These are phyloP conservation scores for Phytophthora ohioensis DNA, from an alignment of 352 stramenopile genomes.

Conservation along the genomic window DNA sequence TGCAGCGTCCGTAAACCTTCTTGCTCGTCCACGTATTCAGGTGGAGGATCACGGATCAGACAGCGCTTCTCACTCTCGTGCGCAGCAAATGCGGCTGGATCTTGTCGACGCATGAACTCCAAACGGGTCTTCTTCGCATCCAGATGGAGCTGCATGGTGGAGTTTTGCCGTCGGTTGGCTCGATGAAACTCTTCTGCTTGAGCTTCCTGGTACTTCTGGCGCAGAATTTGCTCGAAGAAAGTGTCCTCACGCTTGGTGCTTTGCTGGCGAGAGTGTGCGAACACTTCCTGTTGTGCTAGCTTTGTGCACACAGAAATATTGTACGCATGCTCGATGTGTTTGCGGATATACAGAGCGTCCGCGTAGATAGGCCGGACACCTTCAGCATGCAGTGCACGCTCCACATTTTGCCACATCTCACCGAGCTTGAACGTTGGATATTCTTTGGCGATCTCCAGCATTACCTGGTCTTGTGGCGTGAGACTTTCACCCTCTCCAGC, in stretches of 20 bases:
- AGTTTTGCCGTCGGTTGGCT: constrained; percentile 67
- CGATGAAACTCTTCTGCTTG: constrained; percentile 68
- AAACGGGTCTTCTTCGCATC: constrained; percentile 78
- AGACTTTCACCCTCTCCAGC: constrained; percentile 44
- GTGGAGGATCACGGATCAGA: constrained; percentile 58
- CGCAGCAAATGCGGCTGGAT: constrained; percentile 59
- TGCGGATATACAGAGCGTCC: constrained; percentile 75
- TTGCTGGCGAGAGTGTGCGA: constrained; percentile 30
- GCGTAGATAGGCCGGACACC: constrained; percentile 77
- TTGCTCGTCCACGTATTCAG: constrained; percentile 56
- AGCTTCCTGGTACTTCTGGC: constrained; percentile 75
- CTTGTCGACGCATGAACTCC: constrained; percentile 73
- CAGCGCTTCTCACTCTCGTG: constrained; percentile 57
- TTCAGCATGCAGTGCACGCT: constrained; percentile 69
- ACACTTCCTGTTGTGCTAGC: constrained; percentile 63
- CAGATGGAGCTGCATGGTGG: constrained; percentile 78
- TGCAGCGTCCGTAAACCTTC: constrained; percentile 46
- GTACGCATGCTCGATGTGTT: constrained; percentile 79
- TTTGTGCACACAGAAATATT: constrained; percentile 75
- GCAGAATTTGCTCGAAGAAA: constrained; percentile 65
- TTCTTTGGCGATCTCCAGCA: constrained; percentile 82
- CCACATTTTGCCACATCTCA: constrained; percentile 81
- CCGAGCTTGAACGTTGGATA: constrained; percentile 72
- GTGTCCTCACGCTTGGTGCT: constrained; percentile 37
- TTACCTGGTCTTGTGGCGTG: constrained; percentile 58